Evolutionary conservation across 2,329 filamentous ascomycete genomes (phyloP), one percentile per base, ranked within the genome.

Genomic region (Colletotrichum sp.): DNA sequence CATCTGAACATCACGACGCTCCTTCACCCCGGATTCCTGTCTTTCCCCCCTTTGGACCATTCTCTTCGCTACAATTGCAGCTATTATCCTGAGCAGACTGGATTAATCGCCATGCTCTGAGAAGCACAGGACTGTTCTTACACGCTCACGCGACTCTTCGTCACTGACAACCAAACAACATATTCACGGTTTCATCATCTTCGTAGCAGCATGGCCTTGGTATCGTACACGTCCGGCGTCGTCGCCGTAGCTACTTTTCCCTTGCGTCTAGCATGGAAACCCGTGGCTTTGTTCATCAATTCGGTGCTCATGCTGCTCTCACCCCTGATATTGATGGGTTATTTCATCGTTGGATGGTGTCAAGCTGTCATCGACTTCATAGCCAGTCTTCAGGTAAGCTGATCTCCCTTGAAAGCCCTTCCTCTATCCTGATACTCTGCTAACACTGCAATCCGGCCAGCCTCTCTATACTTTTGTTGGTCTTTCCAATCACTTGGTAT

Each of bases 391-490:
- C 80, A 87, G 82, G 86, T 87, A 71, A 78, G 83, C 71, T 59
- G 2, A 39, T 28, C 21, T 69, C 71, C 74, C 74, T 76, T 76
- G 34, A 30, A 68, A 75, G 44, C n/a, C 44, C 26, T 30, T 59
- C 13, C 55, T 7, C 24, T 59, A 28, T 30, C 16, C 55, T 28
- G 21, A 21, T 12, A 34, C 30, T 57, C 44, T 21, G 28, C 32
- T 34, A 21, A 52, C n/a, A 52, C 10, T 52, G n/a, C 44, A 13
- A 52, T 52, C 44, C 44, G n/a, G n/a, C n/a, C 44, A 88, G 86
- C 85, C 86, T 5, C 70, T 88, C 6, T 88, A 88, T 68, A 86
- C 82, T 5, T 88, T 86, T 79, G 87, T 88, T 80, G 76, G 86
- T 78, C 18, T 28, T 13, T 55, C 18, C 13, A 28, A 24, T 26